Evolutionary conservation across 2,329 filamentous ascomycete species (phyloP).

Genomic region (Paecilomyces variotii): DNA sequence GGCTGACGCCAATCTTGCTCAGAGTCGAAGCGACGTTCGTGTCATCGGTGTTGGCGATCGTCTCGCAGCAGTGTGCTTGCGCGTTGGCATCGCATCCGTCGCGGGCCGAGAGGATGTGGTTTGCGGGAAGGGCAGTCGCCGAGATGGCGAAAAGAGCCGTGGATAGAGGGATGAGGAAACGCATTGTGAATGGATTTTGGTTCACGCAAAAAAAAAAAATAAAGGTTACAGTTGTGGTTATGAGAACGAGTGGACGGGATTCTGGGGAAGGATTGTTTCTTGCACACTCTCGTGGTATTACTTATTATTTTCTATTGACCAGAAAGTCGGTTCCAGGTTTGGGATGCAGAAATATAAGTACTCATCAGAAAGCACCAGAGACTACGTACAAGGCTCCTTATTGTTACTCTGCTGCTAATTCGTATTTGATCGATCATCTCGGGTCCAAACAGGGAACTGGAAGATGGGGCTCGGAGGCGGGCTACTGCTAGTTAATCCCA

Average conservation of each 20-base stretch:
- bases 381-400: background rate
- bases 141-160: background rate
- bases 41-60: background rate
- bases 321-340: background rate
- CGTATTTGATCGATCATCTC: background rate
- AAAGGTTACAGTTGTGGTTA: too few relatives aligned
- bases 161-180: background rate
- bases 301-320: too few relatives aligned
- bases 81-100: background rate
- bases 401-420: background rate
- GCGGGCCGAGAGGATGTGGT: background rate
- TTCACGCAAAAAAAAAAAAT: background rate
- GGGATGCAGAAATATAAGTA: background rate
- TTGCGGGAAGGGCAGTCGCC: background rate
- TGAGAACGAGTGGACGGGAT: background rate
- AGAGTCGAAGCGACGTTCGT: background rate
- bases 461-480: background rate
- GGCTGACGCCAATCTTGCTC: background rate
- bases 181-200: background rate
- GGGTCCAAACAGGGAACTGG: background rate
- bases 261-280: background rate
- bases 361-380: background rate
- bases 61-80: background rate
- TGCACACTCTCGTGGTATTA: background rate
- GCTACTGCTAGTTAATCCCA: too few relatives aligned